Evolutionary conservation across 257 asterid species (phyloP), one percentile per base, ranked within the genome.

Genomic region (Gentiana macrophylla): DNA sequence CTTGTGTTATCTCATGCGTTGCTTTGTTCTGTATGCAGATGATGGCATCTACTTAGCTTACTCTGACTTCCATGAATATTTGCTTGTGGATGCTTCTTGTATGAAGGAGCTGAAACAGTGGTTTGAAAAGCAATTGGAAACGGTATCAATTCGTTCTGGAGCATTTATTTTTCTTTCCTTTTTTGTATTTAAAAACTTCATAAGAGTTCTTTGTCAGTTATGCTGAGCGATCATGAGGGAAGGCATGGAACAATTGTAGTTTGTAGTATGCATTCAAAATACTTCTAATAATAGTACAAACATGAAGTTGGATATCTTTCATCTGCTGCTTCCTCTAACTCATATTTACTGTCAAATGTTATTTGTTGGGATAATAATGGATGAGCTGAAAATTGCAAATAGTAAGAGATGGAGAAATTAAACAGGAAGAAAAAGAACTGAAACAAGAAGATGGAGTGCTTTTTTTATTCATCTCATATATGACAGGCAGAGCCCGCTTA

Each of bases 21-120:
- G 65, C 43, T 35, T 60, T 53, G 51, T 62, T 46, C 54, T 70
- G 34, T 53, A 50, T 73, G 71, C 91, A 92, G 97, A 83, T 69
- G 88, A 81, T 49, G 93, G 93, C 53, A 83, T 87, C 64, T 87
- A 91, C 82, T 77, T 91, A 74, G 84, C 93, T 37, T 91, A 87
- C 64, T 77, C 96, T 55, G 97, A 84, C 74, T 92, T 88, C 66
- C 88, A 81, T 65, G 65, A 81, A 47, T 92, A 83, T 81, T 80
- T 88, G 82, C 77, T 84, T 49, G 77, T 51, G 70, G 98, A 92
- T 72, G 76, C 94, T 50, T 74, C 90, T 63, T 81, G 93, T 71
- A 79, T 81, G 83, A 80, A 88, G 80, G 95, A 92, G 81, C 77
- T 92, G 58, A 92, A 79, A 63, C 87, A 85, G 59, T 92, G 98